Percentiles rank a stretch among this genome's conserved stretches.
Conservation (phyloP, 2,329 filamentous ascomycete genomes). For the Scortechinia acanthostroma region DNA sequence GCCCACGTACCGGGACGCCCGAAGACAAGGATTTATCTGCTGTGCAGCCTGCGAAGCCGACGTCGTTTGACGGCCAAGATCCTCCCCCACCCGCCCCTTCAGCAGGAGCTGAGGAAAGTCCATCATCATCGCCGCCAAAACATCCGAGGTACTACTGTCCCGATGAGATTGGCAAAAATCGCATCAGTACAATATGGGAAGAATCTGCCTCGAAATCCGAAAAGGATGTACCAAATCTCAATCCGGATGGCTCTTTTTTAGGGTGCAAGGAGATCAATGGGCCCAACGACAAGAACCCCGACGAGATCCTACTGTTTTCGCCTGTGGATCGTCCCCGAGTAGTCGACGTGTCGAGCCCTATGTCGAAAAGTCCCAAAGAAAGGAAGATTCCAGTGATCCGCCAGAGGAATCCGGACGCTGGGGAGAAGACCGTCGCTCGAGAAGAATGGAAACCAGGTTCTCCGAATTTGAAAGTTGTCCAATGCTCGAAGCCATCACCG, state of each 20-base stretch:
- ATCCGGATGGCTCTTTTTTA: constrained; percentile 25
- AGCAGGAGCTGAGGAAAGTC: constrained; percentile 11
- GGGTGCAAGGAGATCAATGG: constrained; percentile 25
- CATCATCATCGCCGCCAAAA: not conserved
- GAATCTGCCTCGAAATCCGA: constrained; percentile 5
- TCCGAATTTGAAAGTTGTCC: not conserved
- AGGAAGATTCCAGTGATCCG: not conserved
- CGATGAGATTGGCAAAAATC: constrained; percentile 24
- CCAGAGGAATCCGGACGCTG: not conserved
- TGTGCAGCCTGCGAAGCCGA: not conserved
- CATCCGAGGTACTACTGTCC: constrained; percentile 20
- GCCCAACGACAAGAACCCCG: constrained; percentile 19
- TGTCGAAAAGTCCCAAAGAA: not conserved
- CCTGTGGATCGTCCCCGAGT: constrained; percentile 5
- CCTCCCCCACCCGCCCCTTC: not conserved
- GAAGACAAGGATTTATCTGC: constrained; percentile 11
- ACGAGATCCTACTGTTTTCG: constrained; percentile 23
- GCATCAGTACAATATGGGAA: constrained; percentile 19
- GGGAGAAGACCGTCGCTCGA: not conserved
- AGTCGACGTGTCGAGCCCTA: not conserved
- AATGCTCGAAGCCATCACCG: not conserved
- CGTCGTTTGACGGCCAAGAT: not conserved
- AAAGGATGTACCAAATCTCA: constrained; percentile 10
- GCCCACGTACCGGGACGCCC: constrained; percentile 16
- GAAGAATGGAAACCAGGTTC: not conserved